Evolutionary conservation across 2,329 filamentous ascomycete species (phyloP).

Genomic region (Metarhizium sp.): DNA sequence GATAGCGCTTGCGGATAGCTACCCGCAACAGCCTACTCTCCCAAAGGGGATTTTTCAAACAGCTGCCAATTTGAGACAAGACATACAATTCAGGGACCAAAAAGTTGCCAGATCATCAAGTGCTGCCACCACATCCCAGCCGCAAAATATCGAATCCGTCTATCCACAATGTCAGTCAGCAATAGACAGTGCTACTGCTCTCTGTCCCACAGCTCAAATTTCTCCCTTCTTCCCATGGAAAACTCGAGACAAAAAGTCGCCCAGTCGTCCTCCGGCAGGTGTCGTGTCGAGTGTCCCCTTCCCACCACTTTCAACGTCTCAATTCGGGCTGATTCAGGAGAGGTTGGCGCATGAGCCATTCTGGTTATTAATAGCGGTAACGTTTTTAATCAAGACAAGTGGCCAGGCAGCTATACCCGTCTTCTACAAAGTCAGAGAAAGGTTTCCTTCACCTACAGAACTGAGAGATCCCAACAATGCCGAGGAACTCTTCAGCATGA

Average conservation of each 20-base stretch:
- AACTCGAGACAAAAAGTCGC: slow-evolving; percentile 8
- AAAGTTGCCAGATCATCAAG: not conserved
- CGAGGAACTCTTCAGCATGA: slow-evolving; percentile 48
- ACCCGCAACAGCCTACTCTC: not conserved
- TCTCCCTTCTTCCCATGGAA: slow-evolving; percentile 25
- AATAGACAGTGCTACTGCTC: not conserved
- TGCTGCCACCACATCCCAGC: not conserved
- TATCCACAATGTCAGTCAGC: not conserved
- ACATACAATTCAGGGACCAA: not conserved
- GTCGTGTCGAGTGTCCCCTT: slow-evolving; percentile 52
- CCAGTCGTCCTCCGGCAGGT: slow-evolving; percentile 29
- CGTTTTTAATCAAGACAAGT: slow-evolving; percentile 74
- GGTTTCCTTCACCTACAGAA: slow-evolving; percentile 56
- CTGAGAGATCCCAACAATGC: slow-evolving; percentile 46
- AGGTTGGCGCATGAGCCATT: slow-evolving; percentile 67
- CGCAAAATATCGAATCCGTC: not conserved
- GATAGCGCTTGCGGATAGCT: not conserved
- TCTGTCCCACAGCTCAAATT: not conserved
- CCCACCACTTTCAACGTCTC: slow-evolving; percentile 50
- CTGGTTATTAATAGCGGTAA: slow-evolving; percentile 70
- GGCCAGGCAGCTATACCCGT: slow-evolving; percentile 67
- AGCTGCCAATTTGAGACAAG: not conserved
- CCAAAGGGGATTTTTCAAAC: not conserved
- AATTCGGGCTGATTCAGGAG: slow-evolving; percentile 80
- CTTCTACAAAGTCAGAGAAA: slow-evolving; percentile 57